These are phyloP conservation scores for Prunus yedoensis DNA, from an alignment of 331 rosid species.

Conservation along the genomic window DNA sequence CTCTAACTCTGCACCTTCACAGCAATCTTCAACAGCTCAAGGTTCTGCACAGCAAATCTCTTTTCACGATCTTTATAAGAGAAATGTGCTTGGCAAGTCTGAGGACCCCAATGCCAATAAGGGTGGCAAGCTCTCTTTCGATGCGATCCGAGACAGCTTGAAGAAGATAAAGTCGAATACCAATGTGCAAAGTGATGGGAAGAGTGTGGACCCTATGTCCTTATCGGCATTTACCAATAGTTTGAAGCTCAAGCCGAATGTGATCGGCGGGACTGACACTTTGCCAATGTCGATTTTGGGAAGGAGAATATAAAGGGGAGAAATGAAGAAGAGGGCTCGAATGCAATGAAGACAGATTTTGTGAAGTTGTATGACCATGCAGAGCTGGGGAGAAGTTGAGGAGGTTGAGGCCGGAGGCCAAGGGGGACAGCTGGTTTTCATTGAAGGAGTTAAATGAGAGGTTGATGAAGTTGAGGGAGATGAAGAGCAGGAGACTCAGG, in stretches of 20 bases:
- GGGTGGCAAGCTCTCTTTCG: background rate
- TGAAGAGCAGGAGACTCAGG: slow-evolving; percentile 32
- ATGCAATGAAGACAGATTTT: slow-evolving; percentile 24
- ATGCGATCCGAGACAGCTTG: slow-evolving; percentile 34
- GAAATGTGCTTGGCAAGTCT: background rate
- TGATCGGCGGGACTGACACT: slow-evolving; percentile 27
- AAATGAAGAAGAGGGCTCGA: background rate
- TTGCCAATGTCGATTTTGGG: slow-evolving; percentile 38
- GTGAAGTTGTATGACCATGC: slow-evolving; percentile 29
- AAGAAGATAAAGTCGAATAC: background rate
- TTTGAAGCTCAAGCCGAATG: slow-evolving; percentile 21
- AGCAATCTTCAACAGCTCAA: background rate
- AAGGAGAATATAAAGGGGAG: slow-evolving; percentile 33
- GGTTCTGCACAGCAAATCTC: slow-evolving; percentile 24
- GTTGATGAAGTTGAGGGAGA: slow-evolving; percentile 54
- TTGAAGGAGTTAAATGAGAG: slow-evolving; percentile 66
- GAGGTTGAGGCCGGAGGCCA: slow-evolving; percentile 51
- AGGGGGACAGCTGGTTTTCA: slow-evolving; percentile 50
- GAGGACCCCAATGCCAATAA: background rate
- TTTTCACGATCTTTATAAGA: slow-evolving; percentile 33
- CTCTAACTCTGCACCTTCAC: background rate
- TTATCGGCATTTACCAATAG: slow-evolving; percentile 4
- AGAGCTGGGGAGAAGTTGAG: slow-evolving; percentile 64
- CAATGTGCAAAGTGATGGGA: slow-evolving; percentile 12
- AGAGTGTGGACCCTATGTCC: background rate